phyloP scores from a whole-genome alignment of 2,329 filamentous ascomycete genomes.

The Fusarium beomiforme region DNA sequence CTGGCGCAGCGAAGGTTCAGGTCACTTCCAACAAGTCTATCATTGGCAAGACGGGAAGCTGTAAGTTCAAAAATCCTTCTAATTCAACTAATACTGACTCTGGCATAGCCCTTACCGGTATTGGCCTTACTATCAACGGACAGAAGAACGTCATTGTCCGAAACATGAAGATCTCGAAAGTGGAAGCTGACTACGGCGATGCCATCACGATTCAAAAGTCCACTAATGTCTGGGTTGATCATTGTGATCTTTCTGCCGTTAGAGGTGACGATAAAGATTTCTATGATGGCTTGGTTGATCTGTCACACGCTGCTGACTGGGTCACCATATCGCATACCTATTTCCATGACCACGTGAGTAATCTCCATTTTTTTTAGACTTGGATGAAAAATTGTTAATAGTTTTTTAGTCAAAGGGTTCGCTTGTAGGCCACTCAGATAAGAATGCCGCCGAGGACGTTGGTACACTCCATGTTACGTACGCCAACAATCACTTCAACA shows the following conservation, averaged over 20 bases:
- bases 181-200: slow-evolving; percentile 58
- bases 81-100: rapidly evolving
- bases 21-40: slow-evolving; percentile 39
- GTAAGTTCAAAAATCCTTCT: slow-evolving; percentile 20
- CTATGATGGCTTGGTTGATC: slow-evolving; percentile 56
- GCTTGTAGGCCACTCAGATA: slow-evolving; percentile 69
- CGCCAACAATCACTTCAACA: slow-evolving; percentile 68
- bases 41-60: slow-evolving; percentile 36
- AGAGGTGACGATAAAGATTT: slow-evolving; percentile 54
- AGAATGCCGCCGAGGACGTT: slow-evolving; percentile 65
- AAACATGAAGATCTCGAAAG: slow-evolving; percentile 63
- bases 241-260: slow-evolving; percentile 53
- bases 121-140: slow-evolving; percentile 30
- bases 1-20: slow-evolving; percentile 37
- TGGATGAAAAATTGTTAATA: rapidly evolving
- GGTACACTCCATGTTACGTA: slow-evolving; percentile 69
- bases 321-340: slow-evolving; percentile 55
- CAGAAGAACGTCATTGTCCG: slow-evolving; percentile 64
- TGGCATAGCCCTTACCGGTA: slow-evolving; percentile 28
- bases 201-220: slow-evolving; percentile 60
- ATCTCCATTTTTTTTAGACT: rapidly evolving
- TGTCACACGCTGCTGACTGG: slow-evolving; percentile 56
- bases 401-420: slow-evolving; percentile 59
- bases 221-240: slow-evolving; percentile 60
- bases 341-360: slow-evolving; percentile 53